Evolutionary conservation across 768 basidiomycete genomes (phyloP).

Genomic region (Collybiopsis confluens): DNA sequence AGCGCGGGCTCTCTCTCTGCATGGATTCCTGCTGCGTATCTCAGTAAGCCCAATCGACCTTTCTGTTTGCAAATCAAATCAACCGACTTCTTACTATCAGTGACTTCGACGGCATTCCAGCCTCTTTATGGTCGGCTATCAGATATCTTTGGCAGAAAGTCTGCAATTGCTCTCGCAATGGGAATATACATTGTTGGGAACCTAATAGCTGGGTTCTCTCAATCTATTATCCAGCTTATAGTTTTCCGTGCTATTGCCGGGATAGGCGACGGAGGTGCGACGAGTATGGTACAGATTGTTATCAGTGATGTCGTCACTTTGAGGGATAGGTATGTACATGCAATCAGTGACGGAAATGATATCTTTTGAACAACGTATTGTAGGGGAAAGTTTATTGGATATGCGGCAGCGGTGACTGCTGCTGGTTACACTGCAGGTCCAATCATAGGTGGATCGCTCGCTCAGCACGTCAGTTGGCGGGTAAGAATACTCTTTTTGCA

Average conservation of each 20-base stretch:
- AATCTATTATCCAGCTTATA: slow-evolving; percentile 62
- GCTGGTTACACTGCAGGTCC: slow-evolving; percentile 66
- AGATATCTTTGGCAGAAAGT: slow-evolving; percentile 67
- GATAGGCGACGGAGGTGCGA: slow-evolving; percentile 66
- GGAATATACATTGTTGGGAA: slow-evolving; percentile 61
- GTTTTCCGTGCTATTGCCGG: slow-evolving; percentile 66
- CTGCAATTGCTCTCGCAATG: slow-evolving; percentile 49
- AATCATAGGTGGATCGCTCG: slow-evolving; percentile 59
- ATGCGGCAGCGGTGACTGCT: slow-evolving; percentile 53
- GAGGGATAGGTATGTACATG: slow-evolving; percentile 46
- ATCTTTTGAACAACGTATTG: no score
- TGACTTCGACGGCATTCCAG: slow-evolving; percentile 54
- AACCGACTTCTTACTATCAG: not conserved
- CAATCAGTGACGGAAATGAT: no score
- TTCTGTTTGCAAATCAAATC: not conserved
- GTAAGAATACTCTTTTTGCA: slow-evolving; percentile 28
- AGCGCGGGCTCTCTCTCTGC: slow-evolving; percentile 57
- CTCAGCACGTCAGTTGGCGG: slow-evolving; percentile 60
- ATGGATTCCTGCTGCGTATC: slow-evolving; percentile 73
- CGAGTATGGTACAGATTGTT: slow-evolving; percentile 67
- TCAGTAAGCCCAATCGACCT: slow-evolving; percentile 25
- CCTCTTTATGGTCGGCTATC: slow-evolving; percentile 58
- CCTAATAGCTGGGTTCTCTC: slow-evolving; percentile 60
- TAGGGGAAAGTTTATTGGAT: slow-evolving; percentile 76
- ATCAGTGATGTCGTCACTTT: slow-evolving; percentile 71